Base-by-base conservation (phyloP, 2,329 filamentous ascomycete genomes). In the Acrocalymma vagum region DNA sequence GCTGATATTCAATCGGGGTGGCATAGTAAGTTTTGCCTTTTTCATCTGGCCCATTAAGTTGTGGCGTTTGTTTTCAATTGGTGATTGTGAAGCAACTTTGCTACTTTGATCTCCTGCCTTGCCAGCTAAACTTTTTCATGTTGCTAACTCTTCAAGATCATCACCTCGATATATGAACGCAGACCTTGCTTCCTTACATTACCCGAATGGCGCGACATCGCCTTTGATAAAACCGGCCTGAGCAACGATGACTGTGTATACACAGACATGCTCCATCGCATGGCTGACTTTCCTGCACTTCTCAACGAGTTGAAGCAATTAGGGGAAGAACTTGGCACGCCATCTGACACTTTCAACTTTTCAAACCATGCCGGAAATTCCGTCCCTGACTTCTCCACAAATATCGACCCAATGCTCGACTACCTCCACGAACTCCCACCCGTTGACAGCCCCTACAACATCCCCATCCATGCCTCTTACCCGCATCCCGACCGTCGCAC, bases 191-290 rank as follows among this genome's bases (percentile, higher is more conserved):
- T 69, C 29, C 60, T 69, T 8, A 48, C 53, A 9, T 42, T 44
- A 17, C 58, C 56, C 3, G 59, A 59, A 33, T 69, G 65, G 66
- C 51, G 47, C 29, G 48, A 60, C 10, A 49, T 68, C 13, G 66
- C 63, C 11, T 68, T 69, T 38, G 63, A 67, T 38, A 62, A 61
- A 21, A 55, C 45, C 1, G 59, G 53, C 1, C 48, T 65, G 7
- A 45, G 42, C 16, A 51, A 53, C 23, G 58, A 65, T 2, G 63
- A 64, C 23, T 49, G 53, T 26, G 36, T 65, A 1, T 59, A 64
- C 7, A 60, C 59, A 2, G 58, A 63, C 14, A 38, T 68, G 11
- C 46, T 65, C 23, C 54, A 59, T 18, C 54, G 48, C 7, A 59
- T 66, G 48, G 55, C 61, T 3, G 48, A 60, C 5, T 40, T 67